Evolutionary conservation across 2,329 filamentous ascomycete genomes (phyloP).

Genomic region (Polytolypa hystricis): DNA sequence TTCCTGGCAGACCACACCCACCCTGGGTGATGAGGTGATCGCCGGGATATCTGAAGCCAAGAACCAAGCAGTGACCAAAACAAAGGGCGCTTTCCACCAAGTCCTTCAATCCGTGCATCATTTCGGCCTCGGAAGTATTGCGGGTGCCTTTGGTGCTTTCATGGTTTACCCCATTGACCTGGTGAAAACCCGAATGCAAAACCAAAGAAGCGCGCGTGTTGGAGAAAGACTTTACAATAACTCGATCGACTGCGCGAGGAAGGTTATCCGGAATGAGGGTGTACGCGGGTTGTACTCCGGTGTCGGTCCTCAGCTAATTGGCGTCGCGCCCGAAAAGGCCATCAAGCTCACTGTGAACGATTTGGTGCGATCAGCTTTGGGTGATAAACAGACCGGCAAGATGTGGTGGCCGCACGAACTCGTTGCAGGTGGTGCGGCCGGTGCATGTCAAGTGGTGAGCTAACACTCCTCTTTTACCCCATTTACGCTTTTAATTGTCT

Average conservation of each 20-base stretch:
- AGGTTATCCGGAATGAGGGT: slow-evolving; percentile 88
- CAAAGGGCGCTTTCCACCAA: slow-evolving; percentile 49
- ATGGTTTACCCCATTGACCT: slow-evolving; percentile 99
- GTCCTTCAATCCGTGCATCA: slow-evolving; percentile 74
- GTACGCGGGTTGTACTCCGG: slow-evolving; percentile 85
- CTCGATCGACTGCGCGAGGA: slow-evolving; percentile 86
- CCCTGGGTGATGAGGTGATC: slow-evolving; percentile 39
- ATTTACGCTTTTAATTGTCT: slow-evolving; percentile 7
- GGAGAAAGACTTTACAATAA: slow-evolving; percentile 93
- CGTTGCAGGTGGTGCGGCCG: slow-evolving; percentile 76
- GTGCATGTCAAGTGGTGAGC: slow-evolving; percentile 91
- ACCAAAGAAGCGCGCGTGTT: slow-evolving; percentile 73
- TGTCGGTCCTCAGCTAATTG: slow-evolving; percentile 86
- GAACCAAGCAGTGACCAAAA: slow-evolving; percentile 44
- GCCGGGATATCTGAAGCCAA: slow-evolving; percentile 33
- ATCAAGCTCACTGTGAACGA: slow-evolving; percentile 99
- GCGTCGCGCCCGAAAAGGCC: slow-evolving; percentile 97
- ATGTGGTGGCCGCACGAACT: slow-evolving; percentile 66
- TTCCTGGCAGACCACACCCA: slow-evolving; percentile 65
- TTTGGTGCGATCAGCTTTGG: slow-evolving; percentile 65
- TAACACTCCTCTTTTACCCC: slow-evolving; percentile 8
- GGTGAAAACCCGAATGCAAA: slow-evolving; percentile 97
- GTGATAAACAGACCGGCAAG: slow-evolving; percentile 58
- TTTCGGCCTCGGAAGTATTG: slow-evolving; percentile 78
- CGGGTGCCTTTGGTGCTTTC: slow-evolving; percentile 94